Evolutionary conservation across 306 rosid species (phyloP), one percentile per base, ranked within the genome.

Genomic region (Glycine soja): DNA sequence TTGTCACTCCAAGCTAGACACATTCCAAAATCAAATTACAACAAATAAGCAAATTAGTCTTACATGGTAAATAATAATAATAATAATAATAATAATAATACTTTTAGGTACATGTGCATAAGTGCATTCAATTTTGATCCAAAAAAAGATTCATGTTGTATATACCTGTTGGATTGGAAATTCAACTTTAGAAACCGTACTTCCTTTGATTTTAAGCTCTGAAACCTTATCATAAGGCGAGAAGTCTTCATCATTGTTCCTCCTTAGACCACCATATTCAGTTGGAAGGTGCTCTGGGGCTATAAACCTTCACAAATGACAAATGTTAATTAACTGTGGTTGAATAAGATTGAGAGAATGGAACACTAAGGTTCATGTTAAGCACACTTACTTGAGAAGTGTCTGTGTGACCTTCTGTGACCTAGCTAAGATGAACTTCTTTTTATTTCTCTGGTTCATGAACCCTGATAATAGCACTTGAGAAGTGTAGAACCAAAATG

Each of bases 241-340:
- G 36, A 95, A 93, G 15, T 89, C 93, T 5, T 73, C 74, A 38
- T 93, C 96, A 3, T 71, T 82, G 10, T 91, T 92, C 84, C 99
- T 86, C 75, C 84, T 85, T 57, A 95, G 94, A 74, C 99, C 99
- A 0, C 99, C 97, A 76, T 88, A 88, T 79, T 90, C 86, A 70
- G 80, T 85, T 15, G 97, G 93, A 83, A 93, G 95, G 10, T 85
- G 70, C 84, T 93, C 99, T 8, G 98, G 89, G 42, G 87, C 90
- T 83, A 95, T 80, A 42, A 56, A 90, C 84, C 98, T 93, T 69
- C 56, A 62, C 30, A 70, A 32, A 10, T 62, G 48, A 52, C 30
- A 61, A 24, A 8, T 67, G 75, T 80, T 79, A 81, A 15, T 80
- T 79, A 81, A 15, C 11, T 54, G 42, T 52, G 50, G 63, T 50